A percentile compares a stretch with the other conserved stretches of the same genome.
Evolutionary conservation across 805 yeast genomes (phyloP).

Genomic region (Yueomyces sp.): DNA sequence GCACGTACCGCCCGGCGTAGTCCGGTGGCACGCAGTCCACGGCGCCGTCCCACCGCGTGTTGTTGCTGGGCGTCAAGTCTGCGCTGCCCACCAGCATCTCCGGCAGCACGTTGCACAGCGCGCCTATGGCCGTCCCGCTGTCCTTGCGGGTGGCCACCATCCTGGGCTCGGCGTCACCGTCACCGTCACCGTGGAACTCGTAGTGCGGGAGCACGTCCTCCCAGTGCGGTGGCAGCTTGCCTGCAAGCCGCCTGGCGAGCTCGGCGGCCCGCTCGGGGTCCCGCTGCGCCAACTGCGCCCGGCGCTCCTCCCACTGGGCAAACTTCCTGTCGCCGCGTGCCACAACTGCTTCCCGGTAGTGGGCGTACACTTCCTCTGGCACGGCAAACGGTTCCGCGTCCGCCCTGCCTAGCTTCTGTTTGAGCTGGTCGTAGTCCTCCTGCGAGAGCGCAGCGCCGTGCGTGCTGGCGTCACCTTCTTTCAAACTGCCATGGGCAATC

Average conservation of each 20-base stretch:
- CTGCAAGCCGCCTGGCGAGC: slow-evolving; percentile 61
- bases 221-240: slow-evolving; percentile 78
- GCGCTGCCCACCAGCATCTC: slow-evolving; percentile 97
- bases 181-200: slow-evolving; percentile 61
- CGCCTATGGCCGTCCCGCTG: slow-evolving; percentile 64
- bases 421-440: slow-evolving; percentile 82
- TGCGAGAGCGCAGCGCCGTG: slow-evolving; percentile 95
- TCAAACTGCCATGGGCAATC: slow-evolving; percentile 85
- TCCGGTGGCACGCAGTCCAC: slow-evolving; percentile 88
- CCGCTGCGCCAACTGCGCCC: slow-evolving; percentile 47
- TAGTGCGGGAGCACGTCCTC: slow-evolving; percentile 62
- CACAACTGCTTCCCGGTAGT: slow-evolving; percentile 40
- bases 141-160: slow-evolving; percentile 83
- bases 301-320: slow-evolving; percentile 58
- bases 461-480: slow-evolving; percentile 78
- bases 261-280: slow-evolving; percentile 75
- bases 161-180: not conserved
- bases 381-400: slow-evolving; percentile 70
- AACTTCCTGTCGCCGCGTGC: slow-evolving; percentile 55
- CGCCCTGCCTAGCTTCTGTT: slow-evolving; percentile 74
- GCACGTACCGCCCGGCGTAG: slow-evolving; percentile 83
- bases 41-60: slow-evolving; percentile 77
- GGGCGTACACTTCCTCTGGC: slow-evolving; percentile 70
- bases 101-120: slow-evolving; percentile 53
- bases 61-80: slow-evolving; percentile 92